Evolutionary conservation across 352 stramenopile genomes (phyloP).

Genomic region (Globisporangium polare): DNA sequence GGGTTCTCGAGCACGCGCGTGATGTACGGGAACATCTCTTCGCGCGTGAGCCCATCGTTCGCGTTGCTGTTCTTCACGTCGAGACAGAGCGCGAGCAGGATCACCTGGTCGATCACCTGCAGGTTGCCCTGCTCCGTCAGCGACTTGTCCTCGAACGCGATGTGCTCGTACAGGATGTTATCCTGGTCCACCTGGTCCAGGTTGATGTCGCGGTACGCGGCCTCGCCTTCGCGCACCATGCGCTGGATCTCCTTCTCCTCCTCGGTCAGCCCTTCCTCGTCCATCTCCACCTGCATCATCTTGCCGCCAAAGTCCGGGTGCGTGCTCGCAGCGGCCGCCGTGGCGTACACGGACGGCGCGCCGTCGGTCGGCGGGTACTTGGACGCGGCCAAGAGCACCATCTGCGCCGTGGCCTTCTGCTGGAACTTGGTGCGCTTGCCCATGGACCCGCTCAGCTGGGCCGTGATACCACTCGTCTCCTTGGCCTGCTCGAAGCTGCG

Average conservation of each 20-base stretch:
- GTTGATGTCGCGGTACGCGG: slow-evolving; percentile 72
- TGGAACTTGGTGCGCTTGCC: slow-evolving; percentile 96
- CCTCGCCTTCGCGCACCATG: slow-evolving; percentile 63
- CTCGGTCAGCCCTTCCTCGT: slow-evolving; percentile 35
- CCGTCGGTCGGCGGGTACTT: slow-evolving; percentile 43
- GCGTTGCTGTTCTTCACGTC: slow-evolving; percentile 97
- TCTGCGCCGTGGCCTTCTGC: slow-evolving; percentile 88
- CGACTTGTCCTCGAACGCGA: slow-evolving; percentile 81
- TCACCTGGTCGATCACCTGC: slow-evolving; percentile 81
- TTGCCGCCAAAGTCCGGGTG: slow-evolving; percentile 69
- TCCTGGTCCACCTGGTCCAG: slow-evolving; percentile 88
- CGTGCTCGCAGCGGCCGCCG: slow-evolving; percentile 48
- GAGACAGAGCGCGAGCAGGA: slow-evolving; percentile 93
- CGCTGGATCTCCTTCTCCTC: slow-evolving; percentile 53
- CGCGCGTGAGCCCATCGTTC: slow-evolving; percentile 91
- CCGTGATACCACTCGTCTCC: slow-evolving; percentile 72
- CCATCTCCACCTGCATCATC: slow-evolving; percentile 18
- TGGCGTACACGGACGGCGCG: slow-evolving; percentile 48
- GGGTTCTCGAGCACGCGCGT: slow-evolving; percentile 90
- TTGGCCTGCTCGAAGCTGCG: slow-evolving; percentile 85
- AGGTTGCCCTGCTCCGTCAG: slow-evolving; percentile 69
- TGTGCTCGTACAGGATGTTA: slow-evolving; percentile 90
- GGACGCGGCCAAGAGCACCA: slow-evolving; percentile 71
- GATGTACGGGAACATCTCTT: slow-evolving; percentile 96
- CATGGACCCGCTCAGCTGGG: slow-evolving; percentile 89